These are phyloP conservation scores for Scheffersomyces segobiensis DNA, from an alignment of 1,139 yeast genomes.

Conservation along the genomic window DNA sequence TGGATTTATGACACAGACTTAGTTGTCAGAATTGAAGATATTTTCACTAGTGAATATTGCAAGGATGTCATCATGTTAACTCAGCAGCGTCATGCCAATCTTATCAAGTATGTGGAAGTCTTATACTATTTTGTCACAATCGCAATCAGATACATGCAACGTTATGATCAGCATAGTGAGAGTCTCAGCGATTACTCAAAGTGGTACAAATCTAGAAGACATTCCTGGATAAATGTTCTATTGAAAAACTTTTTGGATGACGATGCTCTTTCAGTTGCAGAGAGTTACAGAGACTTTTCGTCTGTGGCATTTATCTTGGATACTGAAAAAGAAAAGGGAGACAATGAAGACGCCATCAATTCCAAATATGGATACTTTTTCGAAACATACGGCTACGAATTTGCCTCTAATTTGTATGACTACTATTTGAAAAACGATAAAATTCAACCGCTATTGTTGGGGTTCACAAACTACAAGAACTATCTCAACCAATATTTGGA, in stretches of 20 bases:
- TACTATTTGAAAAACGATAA: slow-evolving; percentile 58
- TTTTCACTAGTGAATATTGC: slow-evolving; percentile 22
- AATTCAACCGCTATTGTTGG: slow-evolving; percentile 54
- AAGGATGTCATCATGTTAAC: slow-evolving; percentile 9
- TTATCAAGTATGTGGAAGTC: slow-evolving; percentile 29
- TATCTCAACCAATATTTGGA: slow-evolving; percentile 55
- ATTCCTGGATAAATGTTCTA: slow-evolving; percentile 56
- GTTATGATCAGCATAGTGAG: slow-evolving; percentile 17
- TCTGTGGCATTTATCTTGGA: slow-evolving; percentile 68
- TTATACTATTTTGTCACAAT: slow-evolving; percentile 39
- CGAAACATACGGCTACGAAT: slow-evolving; percentile 62
- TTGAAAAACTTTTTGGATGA: slow-evolving; percentile 45
- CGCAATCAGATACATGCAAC: slow-evolving; percentile 39
- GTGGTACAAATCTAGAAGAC: slow-evolving; percentile 37
- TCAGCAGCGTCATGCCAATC: slow-evolving; percentile 16
- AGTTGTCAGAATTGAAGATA: slow-evolving; percentile 32
- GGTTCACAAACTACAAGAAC: slow-evolving; percentile 54
- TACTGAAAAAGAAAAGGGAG: slow-evolving; percentile 43
- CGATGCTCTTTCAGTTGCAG: slow-evolving; percentile 67
- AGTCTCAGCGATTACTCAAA: slow-evolving; percentile 29
- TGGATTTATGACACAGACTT: slow-evolving; percentile 46
- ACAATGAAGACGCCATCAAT: slow-evolving; percentile 11
- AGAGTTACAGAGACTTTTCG: slow-evolving; percentile 62
- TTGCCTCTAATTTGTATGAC: slow-evolving; percentile 67
- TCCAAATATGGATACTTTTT: slow-evolving; percentile 54